Evolutionary conservation across 129 eudicot genomes (phyloP).

Genomic region (Centrapalus pauciflorus): DNA sequence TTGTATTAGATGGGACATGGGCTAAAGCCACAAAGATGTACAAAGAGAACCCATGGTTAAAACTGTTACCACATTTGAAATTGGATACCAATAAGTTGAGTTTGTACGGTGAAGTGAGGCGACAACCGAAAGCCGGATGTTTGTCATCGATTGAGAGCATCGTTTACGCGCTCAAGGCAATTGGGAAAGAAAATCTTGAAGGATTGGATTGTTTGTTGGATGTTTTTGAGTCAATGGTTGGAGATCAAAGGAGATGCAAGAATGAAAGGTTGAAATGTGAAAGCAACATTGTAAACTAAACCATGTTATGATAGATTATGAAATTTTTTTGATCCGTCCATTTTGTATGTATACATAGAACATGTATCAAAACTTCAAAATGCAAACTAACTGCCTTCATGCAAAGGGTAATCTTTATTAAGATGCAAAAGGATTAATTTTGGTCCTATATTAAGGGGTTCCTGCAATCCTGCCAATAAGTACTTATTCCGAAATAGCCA

Average conservation of each 20-base stretch:
- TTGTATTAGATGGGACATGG: conserved; percentile 97
- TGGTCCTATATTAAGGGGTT: too few species aligned
- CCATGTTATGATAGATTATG: conserved; percentile 2
- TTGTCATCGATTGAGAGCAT: conserved; percentile 93
- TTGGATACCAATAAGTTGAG: conserved; percentile 66
- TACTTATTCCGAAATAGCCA: too few species aligned
- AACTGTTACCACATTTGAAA: conserved; percentile 63
- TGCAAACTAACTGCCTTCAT: too few species aligned
- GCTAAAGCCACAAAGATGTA: conserved; percentile 83
- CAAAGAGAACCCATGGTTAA: conserved; percentile 88
- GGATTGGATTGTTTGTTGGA: conserved; percentile 64
- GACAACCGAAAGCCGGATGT: conserved; percentile 69
- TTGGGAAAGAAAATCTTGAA: conserved; percentile 47
- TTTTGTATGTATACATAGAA: too few species aligned
- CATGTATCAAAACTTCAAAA: too few species aligned
- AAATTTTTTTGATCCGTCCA: too few species aligned
- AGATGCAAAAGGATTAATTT: too few species aligned
- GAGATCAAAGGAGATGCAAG: conserved; percentile 71
- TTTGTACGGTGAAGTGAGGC: conserved; percentile 79
- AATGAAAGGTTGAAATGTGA: conserved; percentile 47
- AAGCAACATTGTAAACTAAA: conserved; percentile 1
- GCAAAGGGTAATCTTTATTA: too few species aligned
- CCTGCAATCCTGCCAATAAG: too few species aligned
- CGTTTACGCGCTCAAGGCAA: conserved; percentile 79
- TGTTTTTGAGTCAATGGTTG: conserved; percentile 86